phyloP scores from a whole-genome alignment of 2,329 filamentous ascomycete genomes.

The Paracorniculantispora psalliotae region DNA sequence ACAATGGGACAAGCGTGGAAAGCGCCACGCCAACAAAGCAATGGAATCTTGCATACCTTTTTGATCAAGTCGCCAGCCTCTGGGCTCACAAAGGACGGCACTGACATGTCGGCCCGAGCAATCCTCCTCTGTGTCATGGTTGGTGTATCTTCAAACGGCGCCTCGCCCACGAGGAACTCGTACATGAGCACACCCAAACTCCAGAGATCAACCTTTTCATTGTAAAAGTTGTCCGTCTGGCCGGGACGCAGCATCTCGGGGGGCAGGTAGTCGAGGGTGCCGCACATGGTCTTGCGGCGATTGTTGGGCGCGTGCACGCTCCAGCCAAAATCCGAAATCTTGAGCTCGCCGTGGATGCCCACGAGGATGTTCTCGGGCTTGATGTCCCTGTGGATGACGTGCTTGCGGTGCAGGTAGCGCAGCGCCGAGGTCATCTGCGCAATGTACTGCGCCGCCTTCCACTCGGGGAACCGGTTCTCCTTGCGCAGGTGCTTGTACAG shows the following conservation, averaged over 20 bases:
- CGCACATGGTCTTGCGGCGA: conserved; percentile 89
- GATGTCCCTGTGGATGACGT: conserved; percentile 95
- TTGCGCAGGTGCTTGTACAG: conserved; percentile 81
- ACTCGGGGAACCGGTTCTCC: conserved; percentile 76
- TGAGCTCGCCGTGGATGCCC: conserved; percentile 95
- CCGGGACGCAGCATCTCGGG: conserved; percentile 94
- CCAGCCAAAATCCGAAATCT: conserved; percentile 98
- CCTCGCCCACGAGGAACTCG: conserved; percentile 93
- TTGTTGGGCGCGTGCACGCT: conserved; percentile 96
- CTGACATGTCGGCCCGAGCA: conserved; percentile 81
- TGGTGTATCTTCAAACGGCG: conserved; percentile 92
- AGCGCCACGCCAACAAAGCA: background rate
- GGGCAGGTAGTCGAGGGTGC: conserved; percentile 93
- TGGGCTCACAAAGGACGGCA: conserved; percentile 82
- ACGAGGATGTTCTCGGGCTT: conserved; percentile 97
- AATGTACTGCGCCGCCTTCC: conserved; percentile 81
- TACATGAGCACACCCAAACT: conserved; percentile 92
- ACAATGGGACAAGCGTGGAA: background rate
- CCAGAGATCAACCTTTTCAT: conserved; percentile 95
- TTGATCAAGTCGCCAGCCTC: conserved; percentile 93
- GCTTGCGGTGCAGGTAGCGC: conserved; percentile 90
- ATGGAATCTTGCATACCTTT: conserved; percentile 52
- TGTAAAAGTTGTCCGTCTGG: conserved; percentile 80
- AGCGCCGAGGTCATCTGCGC: conserved; percentile 88
- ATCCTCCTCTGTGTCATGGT: conserved; percentile 93